Conservation (phyloP, 2,329 filamentous ascomycete species). For the Pestalotiopsis fici region DNA sequence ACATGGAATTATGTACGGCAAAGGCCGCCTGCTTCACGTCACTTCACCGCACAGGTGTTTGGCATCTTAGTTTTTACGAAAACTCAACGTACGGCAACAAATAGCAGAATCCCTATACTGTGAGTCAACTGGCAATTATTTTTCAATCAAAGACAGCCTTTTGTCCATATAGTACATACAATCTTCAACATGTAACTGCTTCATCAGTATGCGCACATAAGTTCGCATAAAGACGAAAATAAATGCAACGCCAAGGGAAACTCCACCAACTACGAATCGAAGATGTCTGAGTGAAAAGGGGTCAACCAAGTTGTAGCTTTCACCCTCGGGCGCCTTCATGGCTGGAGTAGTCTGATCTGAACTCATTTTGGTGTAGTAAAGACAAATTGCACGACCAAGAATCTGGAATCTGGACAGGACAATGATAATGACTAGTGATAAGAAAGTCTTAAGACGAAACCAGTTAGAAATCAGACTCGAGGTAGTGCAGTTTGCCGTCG, state of each 20-base stretch:
- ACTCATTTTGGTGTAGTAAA: not conserved
- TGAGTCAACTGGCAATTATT: not conserved
- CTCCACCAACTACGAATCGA: not conserved
- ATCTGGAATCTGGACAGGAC: no score
- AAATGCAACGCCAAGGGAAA: not conserved
- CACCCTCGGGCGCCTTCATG: not conserved
- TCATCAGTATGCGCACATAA: constrained; percentile 8
- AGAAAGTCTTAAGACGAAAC: no score
- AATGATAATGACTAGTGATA: no score
- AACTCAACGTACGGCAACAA: constrained; percentile 6
- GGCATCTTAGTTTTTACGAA: no score
- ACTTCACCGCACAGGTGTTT: no score
- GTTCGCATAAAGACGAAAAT: constrained; percentile 1
- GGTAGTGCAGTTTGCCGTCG: no score
- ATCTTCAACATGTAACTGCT: constrained; percentile 12
- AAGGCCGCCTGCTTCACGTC: not conserved
- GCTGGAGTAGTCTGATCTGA: not conserved
- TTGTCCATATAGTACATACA: constrained; percentile 12
- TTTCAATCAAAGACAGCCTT: no score
- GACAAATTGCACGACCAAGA: no score
- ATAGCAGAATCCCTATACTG: not conserved
- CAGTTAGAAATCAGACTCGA: no score
- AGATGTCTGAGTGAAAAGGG: not conserved
- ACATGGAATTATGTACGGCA: not conserved
- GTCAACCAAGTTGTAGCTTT: not conserved